These are phyloP conservation scores for Discostella stelligera DNA, from an alignment of 352 stramenopile species.

Conservation along the genomic window DNA sequence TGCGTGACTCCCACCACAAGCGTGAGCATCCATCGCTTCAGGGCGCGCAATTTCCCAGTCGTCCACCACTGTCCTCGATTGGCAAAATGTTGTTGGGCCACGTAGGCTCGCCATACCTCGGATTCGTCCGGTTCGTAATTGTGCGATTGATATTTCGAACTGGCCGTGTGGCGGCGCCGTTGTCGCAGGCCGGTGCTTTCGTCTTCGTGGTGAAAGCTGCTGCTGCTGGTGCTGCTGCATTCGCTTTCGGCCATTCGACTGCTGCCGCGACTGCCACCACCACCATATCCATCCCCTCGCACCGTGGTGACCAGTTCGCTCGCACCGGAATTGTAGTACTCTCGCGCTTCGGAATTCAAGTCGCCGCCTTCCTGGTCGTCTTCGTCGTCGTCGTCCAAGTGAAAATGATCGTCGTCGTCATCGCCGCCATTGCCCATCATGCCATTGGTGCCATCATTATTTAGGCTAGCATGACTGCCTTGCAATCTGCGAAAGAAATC, in stretches of 20 bases:
- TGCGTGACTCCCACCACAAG: slow-evolving; percentile 92
- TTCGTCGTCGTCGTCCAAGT: slow-evolving; percentile 8
- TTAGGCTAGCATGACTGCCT: neutral
- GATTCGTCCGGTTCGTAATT: slow-evolving; percentile 87
- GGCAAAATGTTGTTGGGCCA: slow-evolving; percentile 81
- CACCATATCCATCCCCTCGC: slow-evolving; percentile 70
- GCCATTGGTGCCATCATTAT: neutral
- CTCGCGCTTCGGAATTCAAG: slow-evolving; percentile 37
- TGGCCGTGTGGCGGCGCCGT: neutral
- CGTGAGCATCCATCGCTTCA: slow-evolving; percentile 93
- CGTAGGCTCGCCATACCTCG: slow-evolving; percentile 84
- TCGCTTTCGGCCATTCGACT: neutral
- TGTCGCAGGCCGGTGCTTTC: neutral
- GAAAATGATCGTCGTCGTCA: neutral
- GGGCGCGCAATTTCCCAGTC: slow-evolving; percentile 73
- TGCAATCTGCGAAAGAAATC: neutral
- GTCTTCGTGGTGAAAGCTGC: neutral
- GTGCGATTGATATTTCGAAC: slow-evolving; percentile 71
- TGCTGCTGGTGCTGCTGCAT: neutral
- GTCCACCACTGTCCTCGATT: slow-evolving; percentile 87
- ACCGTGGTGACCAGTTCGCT: slow-evolving; percentile 48
- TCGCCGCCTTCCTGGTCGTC: slow-evolving; percentile 19
- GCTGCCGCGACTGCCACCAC: slow-evolving; percentile 39
- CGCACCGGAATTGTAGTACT: slow-evolving; percentile 47
- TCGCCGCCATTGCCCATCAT: neutral